phyloP scores from a whole-genome alignment of 164 flowering plant genomes.

The Euptelea pleiosperma region DNA sequence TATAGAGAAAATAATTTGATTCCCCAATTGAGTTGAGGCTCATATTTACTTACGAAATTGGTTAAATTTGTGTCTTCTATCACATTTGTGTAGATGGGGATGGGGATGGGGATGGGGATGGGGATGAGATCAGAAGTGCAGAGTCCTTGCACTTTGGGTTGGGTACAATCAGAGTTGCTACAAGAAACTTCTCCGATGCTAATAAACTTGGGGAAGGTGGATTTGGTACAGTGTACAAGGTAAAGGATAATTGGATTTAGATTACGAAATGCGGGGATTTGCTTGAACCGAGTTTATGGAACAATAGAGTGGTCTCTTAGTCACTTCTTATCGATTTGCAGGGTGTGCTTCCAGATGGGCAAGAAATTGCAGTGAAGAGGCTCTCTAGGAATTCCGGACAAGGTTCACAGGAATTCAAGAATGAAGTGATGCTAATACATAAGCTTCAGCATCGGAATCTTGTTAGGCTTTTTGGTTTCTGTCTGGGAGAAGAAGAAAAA shows the following conservation, averaged over 20 bases:
- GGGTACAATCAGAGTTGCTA: too few relatives aligned
- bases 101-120: too few relatives aligned
- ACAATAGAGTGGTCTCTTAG: not conserved
- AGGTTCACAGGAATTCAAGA: slow-evolving; percentile 24
- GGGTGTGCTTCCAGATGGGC: slow-evolving; percentile 15
- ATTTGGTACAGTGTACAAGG: slow-evolving; percentile 37
- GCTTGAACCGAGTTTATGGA: not conserved
- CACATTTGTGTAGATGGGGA: too few relatives aligned
- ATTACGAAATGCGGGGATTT: not conserved
- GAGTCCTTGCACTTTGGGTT: too few relatives aligned
- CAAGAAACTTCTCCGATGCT: too few relatives aligned
- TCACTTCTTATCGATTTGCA: not conserved
- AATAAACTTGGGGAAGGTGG: too few relatives aligned
- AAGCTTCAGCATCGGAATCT: slow-evolving; percentile 33
- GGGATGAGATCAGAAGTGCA: too few relatives aligned
- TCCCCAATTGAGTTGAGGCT: too few relatives aligned
- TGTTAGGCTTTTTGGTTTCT: slow-evolving; percentile 28
- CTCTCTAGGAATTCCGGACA: slow-evolving; percentile 17
- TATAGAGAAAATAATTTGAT: too few relatives aligned
- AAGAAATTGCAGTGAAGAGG: slow-evolving; percentile 20
- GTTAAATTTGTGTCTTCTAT: too few relatives aligned
- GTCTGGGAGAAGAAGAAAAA: slow-evolving; percentile 22
- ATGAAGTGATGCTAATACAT: slow-evolving; percentile 19
- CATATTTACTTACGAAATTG: too few relatives aligned
- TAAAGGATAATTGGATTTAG: too few relatives aligned